These are phyloP conservation scores for Amphirosellinia nigrospora DNA, from an alignment of 495 filamentous ascomycete genomes.

Conservation along the genomic window DNA sequence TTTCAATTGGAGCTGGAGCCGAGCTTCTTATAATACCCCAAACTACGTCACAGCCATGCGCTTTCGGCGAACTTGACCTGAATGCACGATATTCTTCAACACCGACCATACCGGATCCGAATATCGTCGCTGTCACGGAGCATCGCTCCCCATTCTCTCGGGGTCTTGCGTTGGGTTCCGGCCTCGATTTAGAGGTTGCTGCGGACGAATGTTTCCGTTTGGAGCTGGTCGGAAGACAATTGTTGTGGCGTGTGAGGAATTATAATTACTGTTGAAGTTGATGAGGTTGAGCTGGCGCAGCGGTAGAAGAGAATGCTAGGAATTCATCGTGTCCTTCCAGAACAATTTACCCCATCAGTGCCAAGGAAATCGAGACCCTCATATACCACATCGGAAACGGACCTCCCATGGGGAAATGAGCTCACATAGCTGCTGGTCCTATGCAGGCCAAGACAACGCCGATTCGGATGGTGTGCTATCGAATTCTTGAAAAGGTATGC, in stretches of 20 bases:
- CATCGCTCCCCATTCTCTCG: not conserved
- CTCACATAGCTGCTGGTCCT: not conserved
- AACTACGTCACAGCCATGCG: not conserved
- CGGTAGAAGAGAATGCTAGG: not conserved
- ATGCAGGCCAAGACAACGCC: conserved; percentile 9
- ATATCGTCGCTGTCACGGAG: conserved; percentile 2
- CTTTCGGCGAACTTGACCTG: not conserved
- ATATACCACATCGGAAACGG: not conserved
- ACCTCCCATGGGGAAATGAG: not conserved
- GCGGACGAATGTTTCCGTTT: not conserved
- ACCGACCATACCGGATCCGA: conserved; percentile 4
- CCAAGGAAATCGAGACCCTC: conserved; percentile 7
- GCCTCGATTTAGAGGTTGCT: not conserved
- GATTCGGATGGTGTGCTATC: not conserved
- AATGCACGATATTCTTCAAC: not conserved
- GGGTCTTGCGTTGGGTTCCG: conserved; percentile 5
- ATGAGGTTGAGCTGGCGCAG: not conserved
- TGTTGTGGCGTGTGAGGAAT: not conserved
- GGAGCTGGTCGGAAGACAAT: not conserved
- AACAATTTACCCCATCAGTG: not conserved
- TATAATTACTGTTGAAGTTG: not conserved
- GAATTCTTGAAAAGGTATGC: not conserved
- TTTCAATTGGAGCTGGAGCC: not conserved
- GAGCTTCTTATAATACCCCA: conserved; percentile 6
- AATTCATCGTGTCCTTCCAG: not conserved